phyloP scores from a whole-genome alignment of 2,329 filamentous ascomycete species.

The Talaromyces pinophilus region DNA sequence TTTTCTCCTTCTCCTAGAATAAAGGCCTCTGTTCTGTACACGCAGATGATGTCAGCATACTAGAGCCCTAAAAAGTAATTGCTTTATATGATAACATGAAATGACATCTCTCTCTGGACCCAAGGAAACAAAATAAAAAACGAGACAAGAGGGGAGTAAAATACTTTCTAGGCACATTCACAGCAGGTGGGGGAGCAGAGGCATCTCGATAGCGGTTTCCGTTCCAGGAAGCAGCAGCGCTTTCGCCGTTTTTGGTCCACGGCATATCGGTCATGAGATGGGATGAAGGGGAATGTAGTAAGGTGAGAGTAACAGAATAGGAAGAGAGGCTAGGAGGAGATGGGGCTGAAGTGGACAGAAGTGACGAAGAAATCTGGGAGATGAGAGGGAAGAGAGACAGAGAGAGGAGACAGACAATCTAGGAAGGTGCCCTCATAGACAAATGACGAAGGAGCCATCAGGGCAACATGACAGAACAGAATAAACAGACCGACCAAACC shows the following conservation, averaged over 20 bases:
- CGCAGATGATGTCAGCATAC: conserved; percentile 10
- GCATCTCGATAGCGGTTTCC: conserved; percentile 20
- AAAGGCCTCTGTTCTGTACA: conserved; percentile 84
- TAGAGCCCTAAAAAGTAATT: neutral
- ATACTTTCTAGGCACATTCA: conserved; percentile 21
- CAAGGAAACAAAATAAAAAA: neutral
- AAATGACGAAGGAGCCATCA: neutral
- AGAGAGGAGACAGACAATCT: neutral
- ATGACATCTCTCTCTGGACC: neutral
- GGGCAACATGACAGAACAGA: neutral
- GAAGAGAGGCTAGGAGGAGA: neutral
- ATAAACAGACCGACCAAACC: conserved; percentile 7
- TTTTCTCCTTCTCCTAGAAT: conserved; percentile 84
- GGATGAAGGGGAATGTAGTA: neutral
- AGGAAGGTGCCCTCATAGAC: neutral
- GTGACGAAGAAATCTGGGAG: neutral
- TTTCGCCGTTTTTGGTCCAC: conserved; percentile 16
- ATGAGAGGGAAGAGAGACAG: neutral
- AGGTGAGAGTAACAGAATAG: neutral
- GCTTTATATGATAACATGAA: neutral
- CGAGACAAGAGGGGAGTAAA: neutral
- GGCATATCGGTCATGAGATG: conserved; percentile 12
- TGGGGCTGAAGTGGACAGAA: neutral
- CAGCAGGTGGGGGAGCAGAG: conserved; percentile 20
- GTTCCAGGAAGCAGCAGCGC: conserved; percentile 17